These are phyloP conservation scores for Sparassis latifolia DNA, from an alignment of 1,284 basidiomycete species.

Conservation along the genomic window DNA sequence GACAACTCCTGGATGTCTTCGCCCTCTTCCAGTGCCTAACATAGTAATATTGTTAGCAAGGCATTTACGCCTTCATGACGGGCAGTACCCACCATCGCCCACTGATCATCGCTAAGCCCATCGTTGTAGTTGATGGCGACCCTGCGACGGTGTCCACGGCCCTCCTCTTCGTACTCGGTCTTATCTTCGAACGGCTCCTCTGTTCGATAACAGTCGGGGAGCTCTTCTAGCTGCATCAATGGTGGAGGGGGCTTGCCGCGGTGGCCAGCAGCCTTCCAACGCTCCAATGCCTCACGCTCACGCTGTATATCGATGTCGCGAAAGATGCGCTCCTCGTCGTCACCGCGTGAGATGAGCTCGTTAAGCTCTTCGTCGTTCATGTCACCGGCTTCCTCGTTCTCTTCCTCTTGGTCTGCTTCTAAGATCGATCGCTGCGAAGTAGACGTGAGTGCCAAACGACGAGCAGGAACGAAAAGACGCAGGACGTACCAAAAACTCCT, in stretches of 20 bases:
- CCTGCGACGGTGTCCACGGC: slow-evolving; percentile 80
- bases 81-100: slow-evolving; percentile 59
- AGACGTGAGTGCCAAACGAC: background rate
- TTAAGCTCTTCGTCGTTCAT: slow-evolving; percentile 98
- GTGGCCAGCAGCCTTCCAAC: slow-evolving; percentile 74
- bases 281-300: slow-evolving; percentile 60
- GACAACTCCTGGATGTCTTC: slow-evolving; percentile 78
- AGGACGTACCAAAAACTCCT: slow-evolving; percentile 78
- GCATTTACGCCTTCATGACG: too few species aligned
- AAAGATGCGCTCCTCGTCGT: slow-evolving; percentile 79
- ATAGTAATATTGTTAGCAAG: background rate
- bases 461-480: background rate
- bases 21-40: slow-evolving; percentile 78
- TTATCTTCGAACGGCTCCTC: slow-evolving; percentile 74
- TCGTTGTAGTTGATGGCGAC: slow-evolving; percentile 92
- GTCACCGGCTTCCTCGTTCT: slow-evolving; percentile 89
- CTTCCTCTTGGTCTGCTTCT: slow-evolving; percentile 89
- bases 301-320: slow-evolving; percentile 83
- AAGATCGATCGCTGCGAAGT: slow-evolving; percentile 64
- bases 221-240: slow-evolving; percentile 85
- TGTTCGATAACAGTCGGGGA: slow-evolving; percentile 88
- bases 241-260: slow-evolving; percentile 74
- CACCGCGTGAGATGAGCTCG: slow-evolving; percentile 83
- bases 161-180: slow-evolving; percentile 69
- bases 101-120: slow-evolving; percentile 91